These are phyloP conservation scores for Jasminum sambac DNA, from an alignment of 257 asterid genomes.

Conservation along the genomic window DNA sequence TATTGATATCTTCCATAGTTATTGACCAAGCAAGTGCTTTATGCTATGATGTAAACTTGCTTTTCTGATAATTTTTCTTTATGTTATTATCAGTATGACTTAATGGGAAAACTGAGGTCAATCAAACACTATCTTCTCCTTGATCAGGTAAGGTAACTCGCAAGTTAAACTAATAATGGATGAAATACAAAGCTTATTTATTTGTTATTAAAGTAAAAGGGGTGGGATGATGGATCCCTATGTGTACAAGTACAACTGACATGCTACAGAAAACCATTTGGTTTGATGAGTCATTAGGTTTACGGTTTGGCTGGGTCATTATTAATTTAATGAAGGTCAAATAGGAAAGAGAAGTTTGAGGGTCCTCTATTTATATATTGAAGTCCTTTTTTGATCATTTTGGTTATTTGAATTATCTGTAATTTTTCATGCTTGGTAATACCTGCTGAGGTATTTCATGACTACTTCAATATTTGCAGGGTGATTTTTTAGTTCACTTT, in stretches of 20 bases:
- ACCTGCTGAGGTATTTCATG: slow-evolving; percentile 10
- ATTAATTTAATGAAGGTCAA: slow-evolving; percentile 7
- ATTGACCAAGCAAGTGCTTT: slow-evolving; percentile 18
- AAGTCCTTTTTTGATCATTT: not conserved
- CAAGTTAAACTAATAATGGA: not conserved
- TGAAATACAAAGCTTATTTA: not conserved
- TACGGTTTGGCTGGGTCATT: slow-evolving; percentile 8
- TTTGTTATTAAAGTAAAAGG: slow-evolving; percentile 1
- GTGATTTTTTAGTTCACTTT: slow-evolving; percentile 96
- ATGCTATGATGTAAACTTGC: slow-evolving; percentile 15
- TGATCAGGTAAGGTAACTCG: slow-evolving; percentile 75
- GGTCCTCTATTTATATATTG: not conserved
- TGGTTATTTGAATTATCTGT: slow-evolving; percentile 11
- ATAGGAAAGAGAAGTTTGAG: not conserved
- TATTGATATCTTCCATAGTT: slow-evolving; percentile 29
- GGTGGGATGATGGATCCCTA: slow-evolving; percentile 8
- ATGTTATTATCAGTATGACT: slow-evolving; percentile 74
- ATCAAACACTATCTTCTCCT: slow-evolving; percentile 99
- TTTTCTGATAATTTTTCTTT: slow-evolving; percentile 25
- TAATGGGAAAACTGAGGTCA: slow-evolving; percentile 91
- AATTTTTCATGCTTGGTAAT: slow-evolving; percentile 13
- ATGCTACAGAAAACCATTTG: slow-evolving; percentile 10
- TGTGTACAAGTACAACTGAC: not conserved
- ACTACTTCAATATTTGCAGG: slow-evolving; percentile 52
- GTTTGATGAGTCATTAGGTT: slow-evolving; percentile 11